These are phyloP conservation scores for Colletotrichum tofieldiae DNA, from an alignment of 2,329 filamentous ascomycete genomes.

Conservation along the genomic window DNA sequence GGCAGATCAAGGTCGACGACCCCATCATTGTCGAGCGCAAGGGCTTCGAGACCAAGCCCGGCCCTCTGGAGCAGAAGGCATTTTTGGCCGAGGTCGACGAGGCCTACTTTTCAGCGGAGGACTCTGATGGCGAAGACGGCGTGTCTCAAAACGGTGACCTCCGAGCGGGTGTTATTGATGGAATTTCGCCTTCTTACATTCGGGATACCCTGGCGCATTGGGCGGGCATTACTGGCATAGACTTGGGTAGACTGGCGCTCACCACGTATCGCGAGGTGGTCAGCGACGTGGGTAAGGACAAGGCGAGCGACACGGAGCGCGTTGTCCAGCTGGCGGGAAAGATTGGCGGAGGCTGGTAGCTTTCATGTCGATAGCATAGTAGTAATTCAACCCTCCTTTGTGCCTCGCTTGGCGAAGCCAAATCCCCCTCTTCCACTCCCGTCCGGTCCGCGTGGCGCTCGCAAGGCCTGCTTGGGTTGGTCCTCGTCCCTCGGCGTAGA, in stretches of 20 bases:
- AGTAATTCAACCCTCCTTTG: slow-evolving; percentile 60
- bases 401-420: slow-evolving; percentile 79
- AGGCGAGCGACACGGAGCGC: slow-evolving; percentile 79
- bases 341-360: slow-evolving; percentile 93
- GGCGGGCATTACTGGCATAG: slow-evolving; percentile 79
- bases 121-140: slow-evolving; percentile 57
- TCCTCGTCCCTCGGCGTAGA: slow-evolving; percentile 72
- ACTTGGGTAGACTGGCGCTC: slow-evolving; percentile 80
- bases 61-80: slow-evolving; percentile 85
- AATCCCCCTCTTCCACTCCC: slow-evolving; percentile 83
- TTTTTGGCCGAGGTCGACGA: slow-evolving; percentile 90
- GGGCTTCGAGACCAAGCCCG: slow-evolving; percentile 69
- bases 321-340: slow-evolving; percentile 92
- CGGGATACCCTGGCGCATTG: slow-evolving; percentile 82
- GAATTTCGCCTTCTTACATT: slow-evolving; percentile 77
- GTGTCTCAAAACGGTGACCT: slow-evolving; percentile 47
- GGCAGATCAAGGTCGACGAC: slow-evolving; percentile 93
- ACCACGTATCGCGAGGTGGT: slow-evolving; percentile 94
- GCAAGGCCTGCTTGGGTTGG: slow-evolving; percentile 78
- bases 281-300: slow-evolving; percentile 91
- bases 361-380: slow-evolving; percentile 28
- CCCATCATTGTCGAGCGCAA: slow-evolving; percentile 70
- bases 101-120: slow-evolving; percentile 87
- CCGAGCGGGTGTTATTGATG: slow-evolving; percentile 67
- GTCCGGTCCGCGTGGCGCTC: slow-evolving; percentile 85